phyloP scores from a whole-genome alignment of 2,329 filamentous ascomycete genomes.

The Alternaria sp. region DNA sequence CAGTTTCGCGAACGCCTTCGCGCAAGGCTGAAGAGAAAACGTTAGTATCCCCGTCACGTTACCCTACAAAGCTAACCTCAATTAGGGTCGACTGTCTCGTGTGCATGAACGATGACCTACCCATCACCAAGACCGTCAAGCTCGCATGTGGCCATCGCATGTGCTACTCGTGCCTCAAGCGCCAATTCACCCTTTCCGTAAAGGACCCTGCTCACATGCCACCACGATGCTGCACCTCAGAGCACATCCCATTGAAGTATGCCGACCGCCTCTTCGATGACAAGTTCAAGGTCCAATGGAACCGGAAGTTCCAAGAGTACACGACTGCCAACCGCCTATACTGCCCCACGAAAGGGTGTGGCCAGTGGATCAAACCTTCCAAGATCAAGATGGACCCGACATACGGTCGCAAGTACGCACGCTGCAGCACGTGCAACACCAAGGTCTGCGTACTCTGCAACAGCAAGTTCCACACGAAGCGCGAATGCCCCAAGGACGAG shows the following conservation, averaged over 20 bases:
- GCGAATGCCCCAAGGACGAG: constrained; percentile 75
- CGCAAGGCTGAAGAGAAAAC: constrained; percentile 32
- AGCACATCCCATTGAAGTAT: constrained; percentile 76
- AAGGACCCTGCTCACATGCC: constrained; percentile 83
- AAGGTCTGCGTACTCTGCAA: constrained; percentile 79
- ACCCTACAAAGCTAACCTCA: constrained; percentile 16
- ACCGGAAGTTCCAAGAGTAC: constrained; percentile 78
- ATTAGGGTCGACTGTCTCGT: constrained; percentile 72
- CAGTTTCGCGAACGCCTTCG: constrained; percentile 30
- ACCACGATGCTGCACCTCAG: constrained; percentile 76
- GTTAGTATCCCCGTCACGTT: constrained; percentile 11
- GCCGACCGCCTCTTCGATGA: constrained; percentile 77
- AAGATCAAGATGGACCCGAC: constrained; percentile 65
- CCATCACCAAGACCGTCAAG: constrained; percentile 68
- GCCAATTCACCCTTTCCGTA: constrained; percentile 76
- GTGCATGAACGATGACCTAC: constrained; percentile 72
- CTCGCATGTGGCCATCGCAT: constrained; percentile 81
- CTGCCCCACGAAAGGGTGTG: constrained; percentile 75
- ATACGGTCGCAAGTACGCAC: constrained; percentile 67
- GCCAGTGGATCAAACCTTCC: constrained; percentile 78
- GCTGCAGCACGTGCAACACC: constrained; percentile 73
- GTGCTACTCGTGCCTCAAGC: constrained; percentile 78
- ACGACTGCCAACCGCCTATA: constrained; percentile 77
- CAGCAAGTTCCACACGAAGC: constrained; percentile 71
- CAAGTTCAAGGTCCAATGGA: constrained; percentile 80